These are phyloP conservation scores for Aphanomyces stellatus DNA, from an alignment of 352 stramenopile genomes.

Conservation along the genomic window DNA sequence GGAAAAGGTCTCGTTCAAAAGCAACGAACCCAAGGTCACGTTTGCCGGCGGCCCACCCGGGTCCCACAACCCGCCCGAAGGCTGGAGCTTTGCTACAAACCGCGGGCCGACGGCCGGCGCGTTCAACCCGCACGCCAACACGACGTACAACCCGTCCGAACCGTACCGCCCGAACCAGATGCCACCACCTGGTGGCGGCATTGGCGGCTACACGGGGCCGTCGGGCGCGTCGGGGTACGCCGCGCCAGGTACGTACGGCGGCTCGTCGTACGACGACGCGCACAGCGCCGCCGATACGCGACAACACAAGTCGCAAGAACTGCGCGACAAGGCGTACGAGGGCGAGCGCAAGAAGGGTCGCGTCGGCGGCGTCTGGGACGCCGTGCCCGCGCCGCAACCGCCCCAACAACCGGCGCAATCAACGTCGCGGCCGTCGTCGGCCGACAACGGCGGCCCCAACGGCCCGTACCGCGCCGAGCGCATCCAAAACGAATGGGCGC, in stretches of 20 bases:
- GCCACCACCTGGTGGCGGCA: neutral
- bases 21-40: slow-evolving; percentile 45
- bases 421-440: slow-evolving; percentile 30
- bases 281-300: slow-evolving; percentile 14
- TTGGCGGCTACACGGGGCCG: neutral
- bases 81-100: slow-evolving; percentile 81
- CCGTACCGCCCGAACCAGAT: slow-evolving; percentile 44
- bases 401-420: slow-evolving; percentile 22
- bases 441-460: neutral
- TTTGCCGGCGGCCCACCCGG: slow-evolving; percentile 51
- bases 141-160: slow-evolving; percentile 74
- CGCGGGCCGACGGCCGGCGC: slow-evolving; percentile 64
- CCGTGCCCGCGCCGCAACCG: slow-evolving; percentile 25
- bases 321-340: slow-evolving; percentile 23
- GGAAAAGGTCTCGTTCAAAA: slow-evolving; percentile 71
- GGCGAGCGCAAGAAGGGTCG: slow-evolving; percentile 78
- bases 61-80: slow-evolving; percentile 58
- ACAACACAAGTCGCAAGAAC: slow-evolving; percentile 4
- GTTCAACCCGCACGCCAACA: slow-evolving; percentile 38
- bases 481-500: slow-evolving; percentile 5
- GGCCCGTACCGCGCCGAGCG: neutral
- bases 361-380: slow-evolving; percentile 60
- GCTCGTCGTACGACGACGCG: neutral
- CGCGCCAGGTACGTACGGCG: neutral
- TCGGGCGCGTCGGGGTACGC: neutral